These are phyloP conservation scores for Fusarium sp. DNA, from an alignment of 2,329 filamentous ascomycete species.

Conservation along the genomic window DNA sequence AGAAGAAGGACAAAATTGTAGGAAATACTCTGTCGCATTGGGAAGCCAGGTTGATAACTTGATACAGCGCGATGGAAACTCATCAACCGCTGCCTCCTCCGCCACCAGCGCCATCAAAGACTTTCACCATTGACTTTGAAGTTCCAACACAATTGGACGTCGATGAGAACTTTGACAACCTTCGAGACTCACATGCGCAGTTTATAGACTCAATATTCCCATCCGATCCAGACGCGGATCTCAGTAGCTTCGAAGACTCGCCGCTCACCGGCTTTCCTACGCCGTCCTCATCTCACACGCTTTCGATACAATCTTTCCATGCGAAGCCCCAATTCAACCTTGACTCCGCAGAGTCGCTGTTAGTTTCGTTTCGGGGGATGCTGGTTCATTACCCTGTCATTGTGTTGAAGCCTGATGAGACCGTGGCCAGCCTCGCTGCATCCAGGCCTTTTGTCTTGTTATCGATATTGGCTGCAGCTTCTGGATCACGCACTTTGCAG, in stretches of 20 bases:
- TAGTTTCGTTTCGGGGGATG: constrained; percentile 55
- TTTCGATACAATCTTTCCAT: constrained; percentile 50
- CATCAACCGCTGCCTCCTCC: constrained; percentile 39
- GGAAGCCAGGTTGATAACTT: neutral
- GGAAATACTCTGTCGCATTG: neutral
- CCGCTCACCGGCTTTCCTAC: constrained; percentile 37
- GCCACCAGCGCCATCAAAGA: constrained; percentile 53
- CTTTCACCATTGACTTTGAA: constrained; percentile 62
- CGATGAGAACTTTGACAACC: constrained; percentile 50
- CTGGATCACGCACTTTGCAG: constrained; percentile 57
- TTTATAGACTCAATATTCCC: constrained; percentile 54
- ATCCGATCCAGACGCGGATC: constrained; percentile 32
- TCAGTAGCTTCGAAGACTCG: constrained; percentile 29
- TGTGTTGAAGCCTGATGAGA: constrained; percentile 50
- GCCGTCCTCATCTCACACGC: constrained; percentile 42
- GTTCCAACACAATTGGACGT: constrained; percentile 52
- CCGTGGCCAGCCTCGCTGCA: constrained; percentile 54
- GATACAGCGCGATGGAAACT: constrained; percentile 29
- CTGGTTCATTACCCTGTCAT: constrained; percentile 55
- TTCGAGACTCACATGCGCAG: constrained; percentile 54
- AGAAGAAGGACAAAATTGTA: constrained; percentile 55
- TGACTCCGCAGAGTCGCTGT: constrained; percentile 57
- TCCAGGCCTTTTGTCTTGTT: constrained; percentile 62
- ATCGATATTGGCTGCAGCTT: constrained; percentile 60
- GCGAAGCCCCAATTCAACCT: constrained; percentile 64